phyloP scores from a whole-genome alignment of 257 asterid genomes.

The Solanum corneliomulleri region DNA sequence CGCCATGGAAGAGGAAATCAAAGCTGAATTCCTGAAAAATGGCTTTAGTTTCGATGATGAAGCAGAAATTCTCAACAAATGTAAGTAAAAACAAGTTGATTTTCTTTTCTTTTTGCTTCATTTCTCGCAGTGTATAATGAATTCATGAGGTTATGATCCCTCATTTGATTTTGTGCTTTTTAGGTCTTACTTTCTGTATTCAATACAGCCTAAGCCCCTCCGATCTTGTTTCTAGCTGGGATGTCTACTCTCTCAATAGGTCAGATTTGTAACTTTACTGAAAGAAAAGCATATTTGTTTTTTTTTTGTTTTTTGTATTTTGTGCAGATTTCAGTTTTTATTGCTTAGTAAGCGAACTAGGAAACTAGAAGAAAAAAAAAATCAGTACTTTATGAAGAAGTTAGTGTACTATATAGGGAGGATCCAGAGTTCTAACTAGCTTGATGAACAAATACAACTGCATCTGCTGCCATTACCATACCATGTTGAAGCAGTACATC shows the following conservation, averaged over 20 bases:
- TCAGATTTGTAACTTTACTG: slow-evolving; percentile 5
- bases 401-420: neutral
- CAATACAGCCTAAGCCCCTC: slow-evolving; percentile 78
- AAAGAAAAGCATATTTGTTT: neutral
- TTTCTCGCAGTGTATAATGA: neutral
- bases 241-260: slow-evolving; percentile 75
- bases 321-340: neutral
- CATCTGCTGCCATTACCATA: neutral
- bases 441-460: neutral
- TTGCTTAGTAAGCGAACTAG: no score
- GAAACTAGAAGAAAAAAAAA: no score
- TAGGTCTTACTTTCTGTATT: slow-evolving; percentile 74
- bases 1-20: slow-evolving; percentile 79
- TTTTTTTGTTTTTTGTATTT: neutral
- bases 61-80: slow-evolving; percentile 58
- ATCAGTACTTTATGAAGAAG: neutral
- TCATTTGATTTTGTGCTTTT: neutral
- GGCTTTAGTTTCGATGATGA: slow-evolving; percentile 60
- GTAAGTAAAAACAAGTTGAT: slow-evolving; percentile 20
- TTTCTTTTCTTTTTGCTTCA: neutral
- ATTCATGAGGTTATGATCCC: neutral
- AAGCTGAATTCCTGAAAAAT: slow-evolving; percentile 48
- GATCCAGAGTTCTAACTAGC: neutral
- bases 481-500: neutral
- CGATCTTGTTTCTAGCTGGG: slow-evolving; percentile 92